Evolutionary conservation across 2,329 filamentous ascomycete species (phyloP).

Genomic region (Colletotrichum sojae): DNA sequence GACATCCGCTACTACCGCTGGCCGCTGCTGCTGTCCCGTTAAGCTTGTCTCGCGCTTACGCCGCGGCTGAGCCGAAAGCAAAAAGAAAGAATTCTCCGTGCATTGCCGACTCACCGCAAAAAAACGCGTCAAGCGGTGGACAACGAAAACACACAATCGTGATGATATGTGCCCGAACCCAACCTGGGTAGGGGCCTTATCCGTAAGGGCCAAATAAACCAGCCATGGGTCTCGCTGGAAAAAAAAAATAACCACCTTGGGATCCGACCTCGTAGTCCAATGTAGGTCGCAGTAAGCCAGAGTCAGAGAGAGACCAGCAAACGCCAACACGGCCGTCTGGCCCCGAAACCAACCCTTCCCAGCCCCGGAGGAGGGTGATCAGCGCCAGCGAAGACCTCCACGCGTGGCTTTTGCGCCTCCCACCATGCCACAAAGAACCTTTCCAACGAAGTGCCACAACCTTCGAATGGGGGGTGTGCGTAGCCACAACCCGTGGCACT

Average conservation of each 20-base stretch:
- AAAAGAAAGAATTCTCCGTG: not conserved
- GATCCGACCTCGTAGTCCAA: not conserved
- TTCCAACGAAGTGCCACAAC: conserved; percentile 1
- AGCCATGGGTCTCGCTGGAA: not conserved
- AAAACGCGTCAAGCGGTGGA: not conserved
- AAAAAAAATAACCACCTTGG: conserved; percentile 8
- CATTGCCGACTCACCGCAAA: not conserved
- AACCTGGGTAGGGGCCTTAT: not conserved
- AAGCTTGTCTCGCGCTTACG: conserved; percentile 8
- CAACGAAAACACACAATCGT: too few relatives aligned
- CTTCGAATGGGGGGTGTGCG: not conserved
- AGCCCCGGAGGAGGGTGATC: not conserved
- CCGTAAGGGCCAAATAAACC: not conserved
- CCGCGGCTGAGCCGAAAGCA: not conserved
- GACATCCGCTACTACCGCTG: not conserved
- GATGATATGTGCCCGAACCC: not conserved
- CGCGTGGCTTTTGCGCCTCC: conserved; percentile 32
- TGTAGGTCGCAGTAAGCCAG: not conserved
- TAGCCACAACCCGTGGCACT: too few relatives aligned
- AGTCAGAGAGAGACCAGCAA: too few relatives aligned
- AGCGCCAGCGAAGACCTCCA: not conserved
- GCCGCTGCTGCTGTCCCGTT: not conserved
- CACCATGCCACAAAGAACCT: conserved; percentile 1
- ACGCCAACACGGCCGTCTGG: conserved; percentile 18
- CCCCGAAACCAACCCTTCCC: conserved; percentile 11